Evolutionary conservation across 768 basidiomycete genomes (phyloP).

Genomic region (Trametes villosa): DNA sequence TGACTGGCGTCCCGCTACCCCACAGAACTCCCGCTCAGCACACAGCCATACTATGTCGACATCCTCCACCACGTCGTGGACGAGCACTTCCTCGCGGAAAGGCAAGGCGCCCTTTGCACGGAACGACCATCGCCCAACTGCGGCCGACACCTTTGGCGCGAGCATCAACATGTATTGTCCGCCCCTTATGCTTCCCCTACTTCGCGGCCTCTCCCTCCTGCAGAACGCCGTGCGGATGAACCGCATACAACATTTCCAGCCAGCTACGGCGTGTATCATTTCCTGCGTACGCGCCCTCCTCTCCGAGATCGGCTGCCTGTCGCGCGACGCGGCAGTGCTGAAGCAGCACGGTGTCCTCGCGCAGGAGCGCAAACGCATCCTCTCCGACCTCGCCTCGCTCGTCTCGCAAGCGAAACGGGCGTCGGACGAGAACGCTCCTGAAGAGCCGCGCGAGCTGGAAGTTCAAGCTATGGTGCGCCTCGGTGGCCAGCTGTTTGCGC

Average conservation of each 20-base stretch:
- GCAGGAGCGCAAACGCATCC: conserved; percentile 79
- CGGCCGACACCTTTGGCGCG: conserved; percentile 48
- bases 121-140: conserved; percentile 48
- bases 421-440: conserved; percentile 50
- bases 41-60: conserved; percentile 58
- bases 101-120: conserved; percentile 36
- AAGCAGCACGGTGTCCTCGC: conserved; percentile 66
- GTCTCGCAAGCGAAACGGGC: conserved; percentile 80
- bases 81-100: conserved; percentile 42
- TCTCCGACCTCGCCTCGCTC: conserved; percentile 79
- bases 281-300: conserved; percentile 90
- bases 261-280: conserved; percentile 93
- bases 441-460: conserved; percentile 57
- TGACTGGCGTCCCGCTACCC: neutral
- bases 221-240: conserved; percentile 83
- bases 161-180: conserved; percentile 66
- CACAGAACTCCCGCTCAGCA: conserved; percentile 40
- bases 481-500: conserved; percentile 79
- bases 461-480: conserved; percentile 80
- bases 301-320: conserved; percentile 79
- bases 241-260: conserved; percentile 84
- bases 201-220: conserved; percentile 84
- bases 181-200: conserved; percentile 79
- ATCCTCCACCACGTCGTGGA: conserved; percentile 59
- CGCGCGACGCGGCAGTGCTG: conserved; percentile 78